These are phyloP conservation scores for Leptographium radiaticola DNA, from an alignment of 2,329 filamentous ascomycete genomes.

Conservation along the genomic window DNA sequence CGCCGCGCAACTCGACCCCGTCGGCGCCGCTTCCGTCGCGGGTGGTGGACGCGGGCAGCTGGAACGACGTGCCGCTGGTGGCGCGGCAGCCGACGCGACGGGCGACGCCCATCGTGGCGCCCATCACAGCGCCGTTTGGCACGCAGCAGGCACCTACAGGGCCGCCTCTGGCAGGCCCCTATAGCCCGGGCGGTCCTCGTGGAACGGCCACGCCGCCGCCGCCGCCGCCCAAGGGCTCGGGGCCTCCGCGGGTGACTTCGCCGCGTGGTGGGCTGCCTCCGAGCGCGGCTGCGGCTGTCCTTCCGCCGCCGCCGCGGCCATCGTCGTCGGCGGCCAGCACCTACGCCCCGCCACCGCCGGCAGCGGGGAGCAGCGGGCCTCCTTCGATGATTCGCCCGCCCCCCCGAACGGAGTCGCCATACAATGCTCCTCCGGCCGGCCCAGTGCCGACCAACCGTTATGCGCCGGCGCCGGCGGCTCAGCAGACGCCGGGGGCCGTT, in stretches of 20 bases:
- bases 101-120: slow-evolving; percentile 56
- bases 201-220: slow-evolving; percentile 59
- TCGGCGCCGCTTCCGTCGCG: slow-evolving; percentile 58
- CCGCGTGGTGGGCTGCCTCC: slow-evolving; percentile 48
- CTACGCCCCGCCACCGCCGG: slow-evolving; percentile 48
- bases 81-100: slow-evolving; percentile 59
- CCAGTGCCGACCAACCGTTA: slow-evolving; percentile 64
- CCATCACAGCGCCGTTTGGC: slow-evolving; percentile 65
- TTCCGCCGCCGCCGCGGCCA: slow-evolving; percentile 39
- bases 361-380: slow-evolving; percentile 15
- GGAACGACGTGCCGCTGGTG: slow-evolving; percentile 92
- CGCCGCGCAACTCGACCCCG: slow-evolving; percentile 46
- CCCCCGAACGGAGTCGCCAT: slow-evolving; percentile 69
- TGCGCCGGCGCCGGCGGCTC: slow-evolving; percentile 50
- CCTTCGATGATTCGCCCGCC: slow-evolving; percentile 38
- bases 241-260: slow-evolving; percentile 58
- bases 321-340: slow-evolving; percentile 43
- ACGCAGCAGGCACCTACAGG: slow-evolving; percentile 42
- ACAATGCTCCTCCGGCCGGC: slow-evolving; percentile 63
- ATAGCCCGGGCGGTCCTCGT: slow-evolving; percentile 33
- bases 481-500: slow-evolving; percentile 17
- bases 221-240: slow-evolving; percentile 69
- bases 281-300: slow-evolving; percentile 21
- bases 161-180: slow-evolving; percentile 46
- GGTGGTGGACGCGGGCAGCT: slow-evolving; percentile 56